Percentiles rank a stretch among this genome's conserved stretches.
These are phyloP conservation scores for Avena sativa DNA, from an alignment of 176 grass and related monocot genomes.

Conservation along the genomic window DNA sequence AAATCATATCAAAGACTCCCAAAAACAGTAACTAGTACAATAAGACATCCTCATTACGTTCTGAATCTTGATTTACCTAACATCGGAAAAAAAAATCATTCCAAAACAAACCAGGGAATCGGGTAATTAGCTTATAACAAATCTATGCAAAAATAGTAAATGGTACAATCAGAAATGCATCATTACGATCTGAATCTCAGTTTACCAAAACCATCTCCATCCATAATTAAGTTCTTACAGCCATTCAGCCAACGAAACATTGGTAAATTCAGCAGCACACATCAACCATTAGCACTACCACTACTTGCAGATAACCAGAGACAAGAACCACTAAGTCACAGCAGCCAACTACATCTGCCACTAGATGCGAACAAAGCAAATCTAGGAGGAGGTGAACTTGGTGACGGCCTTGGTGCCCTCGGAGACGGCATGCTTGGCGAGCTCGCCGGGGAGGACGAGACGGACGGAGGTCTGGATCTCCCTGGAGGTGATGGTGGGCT, in stretches of 20 bases:
- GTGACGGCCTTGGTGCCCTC: constrained; percentile 72
- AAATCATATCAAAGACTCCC: too few species aligned
- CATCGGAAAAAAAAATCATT: too few species aligned
- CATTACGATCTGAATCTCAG: too few species aligned
- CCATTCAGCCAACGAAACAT: neutral
- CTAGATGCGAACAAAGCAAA: neutral
- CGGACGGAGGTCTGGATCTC: constrained; percentile 75
- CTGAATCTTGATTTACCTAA: too few species aligned
- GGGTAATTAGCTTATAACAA: too few species aligned
- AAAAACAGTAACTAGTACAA: too few species aligned
- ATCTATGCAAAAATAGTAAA: too few species aligned
- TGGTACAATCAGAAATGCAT: too few species aligned
- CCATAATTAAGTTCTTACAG: too few species aligned
- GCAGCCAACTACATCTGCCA: neutral
- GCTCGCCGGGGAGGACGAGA: constrained; percentile 72
- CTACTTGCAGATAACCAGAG: neutral
- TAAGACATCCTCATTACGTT: too few species aligned
- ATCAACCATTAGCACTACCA: neutral
- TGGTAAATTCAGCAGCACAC: neutral
- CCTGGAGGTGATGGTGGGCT: constrained; percentile 64
- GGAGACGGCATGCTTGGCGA: constrained; percentile 68
- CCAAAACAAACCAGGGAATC: too few species aligned
- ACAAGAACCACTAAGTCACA: neutral
- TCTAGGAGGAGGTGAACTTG: constrained; percentile 61
- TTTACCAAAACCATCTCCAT: too few species aligned